Base-by-base conservation (phyloP, 2,329 filamentous ascomycete species). In the Aspergillus tamarii region DNA sequence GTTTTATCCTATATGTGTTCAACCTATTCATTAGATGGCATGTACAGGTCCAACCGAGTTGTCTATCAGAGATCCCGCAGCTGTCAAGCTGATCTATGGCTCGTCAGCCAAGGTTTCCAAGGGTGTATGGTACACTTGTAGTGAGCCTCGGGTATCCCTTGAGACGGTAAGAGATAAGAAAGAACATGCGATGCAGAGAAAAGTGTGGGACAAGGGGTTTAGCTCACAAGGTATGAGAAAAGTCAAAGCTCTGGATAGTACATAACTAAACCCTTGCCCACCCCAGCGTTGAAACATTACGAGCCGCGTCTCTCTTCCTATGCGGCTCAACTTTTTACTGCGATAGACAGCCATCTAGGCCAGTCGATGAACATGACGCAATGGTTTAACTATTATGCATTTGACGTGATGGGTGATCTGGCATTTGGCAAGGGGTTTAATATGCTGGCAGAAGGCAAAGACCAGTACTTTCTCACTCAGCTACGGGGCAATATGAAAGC, bases 321-420 rank as follows among this genome's bases (percentile, higher is more conserved):
- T 19, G 28, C 23, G 4, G 4, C 34, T 21, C 64, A 65, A 43
- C 60, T 67, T 16, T 23, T 67, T 3, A 43, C 56, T 19, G 63
- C 26, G 4, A 56, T 71, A 28, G 41, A 63, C 23, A 41, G 60
- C 2, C 43, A 45, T 14, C 10, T 60, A 19, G 61, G 60, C 4
- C 34, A 34, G 1, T 59, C 66, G 12, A 64, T 70, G 14, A 54
- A 71, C 32, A 64, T 69, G 48, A 59, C 67, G 1, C 50, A 60
- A 14, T 70, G 69, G 71, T 68, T 70, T 54, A 68, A 69, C 41
- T 73, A 68, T 23, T 59, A 45, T 32, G 56, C 58, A 21, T 71
- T 73, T 23, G 72, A 74, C 41, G 69, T 77, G 45, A 80, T 81
- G 72, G 76, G 77, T 4, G 75, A 79, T 30, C 66, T 80, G n/a